Conservation (phyloP, 1,284 basidiomycete species). For the Boletus semigastroideus region DNA sequence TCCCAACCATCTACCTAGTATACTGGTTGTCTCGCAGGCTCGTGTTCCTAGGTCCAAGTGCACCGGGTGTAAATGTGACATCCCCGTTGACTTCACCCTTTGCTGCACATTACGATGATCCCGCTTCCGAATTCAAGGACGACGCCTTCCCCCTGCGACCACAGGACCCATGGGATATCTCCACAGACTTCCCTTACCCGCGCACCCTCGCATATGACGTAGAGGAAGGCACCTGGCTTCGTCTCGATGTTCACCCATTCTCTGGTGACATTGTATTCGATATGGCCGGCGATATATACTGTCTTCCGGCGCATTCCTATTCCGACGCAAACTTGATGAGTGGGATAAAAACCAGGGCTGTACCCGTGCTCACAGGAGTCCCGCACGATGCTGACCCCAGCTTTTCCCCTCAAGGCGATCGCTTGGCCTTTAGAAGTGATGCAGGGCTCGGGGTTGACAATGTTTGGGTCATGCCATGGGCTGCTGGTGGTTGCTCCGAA, state of each 20-base stretch:
- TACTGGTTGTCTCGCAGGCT: slow-evolving; percentile 18
- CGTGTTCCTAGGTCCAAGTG: neutral
- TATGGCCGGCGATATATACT: slow-evolving; percentile 73
- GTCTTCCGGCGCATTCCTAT: slow-evolving; percentile 50
- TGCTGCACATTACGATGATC: slow-evolving; percentile 25
- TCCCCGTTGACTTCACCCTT: slow-evolving; percentile 6
- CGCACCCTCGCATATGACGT: slow-evolving; percentile 66
- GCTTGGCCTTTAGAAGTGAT: slow-evolving; percentile 65
- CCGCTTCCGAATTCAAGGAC: slow-evolving; percentile 53
- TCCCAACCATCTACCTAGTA: slow-evolving; percentile 23
- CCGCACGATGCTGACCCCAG: slow-evolving; percentile 70
- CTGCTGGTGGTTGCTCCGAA: slow-evolving; percentile 47
- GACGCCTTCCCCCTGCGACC: slow-evolving; percentile 63
- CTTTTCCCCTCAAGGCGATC: slow-evolving; percentile 65
- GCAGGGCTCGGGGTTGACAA: slow-evolving; percentile 71
- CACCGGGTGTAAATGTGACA: neutral
- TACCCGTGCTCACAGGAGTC: slow-evolving; percentile 45
- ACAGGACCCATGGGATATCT: slow-evolving; percentile 72
- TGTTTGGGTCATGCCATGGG: slow-evolving; percentile 68
- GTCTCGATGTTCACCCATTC: slow-evolving; percentile 65
- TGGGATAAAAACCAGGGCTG: slow-evolving; percentile 21
- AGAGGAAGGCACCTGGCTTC: slow-evolving; percentile 69
- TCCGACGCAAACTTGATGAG: slow-evolving; percentile 18
- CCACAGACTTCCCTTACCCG: slow-evolving; percentile 70
- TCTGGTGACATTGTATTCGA: slow-evolving; percentile 73